Evolutionary conservation across 148 eudicot genomes (phyloP).

Genomic region (Vaccinium macrocarpon): DNA sequence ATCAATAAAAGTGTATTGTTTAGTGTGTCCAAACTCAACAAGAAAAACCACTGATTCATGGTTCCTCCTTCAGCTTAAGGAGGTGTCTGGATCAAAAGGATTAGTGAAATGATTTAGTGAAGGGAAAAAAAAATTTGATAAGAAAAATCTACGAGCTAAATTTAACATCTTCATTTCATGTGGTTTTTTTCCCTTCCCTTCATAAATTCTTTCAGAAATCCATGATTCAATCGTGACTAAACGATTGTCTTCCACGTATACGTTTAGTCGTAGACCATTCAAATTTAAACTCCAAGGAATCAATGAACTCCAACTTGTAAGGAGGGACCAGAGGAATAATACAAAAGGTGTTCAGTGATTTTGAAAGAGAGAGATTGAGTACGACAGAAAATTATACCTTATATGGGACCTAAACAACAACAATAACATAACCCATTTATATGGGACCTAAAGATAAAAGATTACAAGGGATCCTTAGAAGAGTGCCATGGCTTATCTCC

Average conservation of each 20-base stretch:
- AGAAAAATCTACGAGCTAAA: too few relatives aligned
- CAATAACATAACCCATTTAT: too few relatives aligned
- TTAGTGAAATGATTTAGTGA: background rate
- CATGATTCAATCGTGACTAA: background rate
- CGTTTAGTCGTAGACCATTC: background rate
- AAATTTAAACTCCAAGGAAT: background rate
- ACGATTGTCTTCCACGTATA: background rate
- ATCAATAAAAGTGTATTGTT: too few relatives aligned
- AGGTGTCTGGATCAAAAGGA: too few relatives aligned
- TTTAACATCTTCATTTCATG: too few relatives aligned
- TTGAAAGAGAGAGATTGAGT: background rate
- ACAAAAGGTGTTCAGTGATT: background rate
- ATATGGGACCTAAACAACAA: background rate
- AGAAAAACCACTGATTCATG: too few relatives aligned
- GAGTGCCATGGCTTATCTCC: background rate
- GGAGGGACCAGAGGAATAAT: background rate
- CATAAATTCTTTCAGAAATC: background rate
- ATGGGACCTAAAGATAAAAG: background rate
- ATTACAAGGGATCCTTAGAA: background rate
- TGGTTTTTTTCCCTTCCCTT: background rate
- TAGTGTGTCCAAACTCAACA: too few relatives aligned
- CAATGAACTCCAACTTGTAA: slow-evolving; percentile 1
- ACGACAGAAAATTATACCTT: background rate
- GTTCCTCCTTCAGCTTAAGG: too few relatives aligned
- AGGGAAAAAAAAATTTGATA: too few relatives aligned